These are phyloP conservation scores for Adansonia digitata DNA, from an alignment of 345 rosid genomes.

Conservation along the genomic window DNA sequence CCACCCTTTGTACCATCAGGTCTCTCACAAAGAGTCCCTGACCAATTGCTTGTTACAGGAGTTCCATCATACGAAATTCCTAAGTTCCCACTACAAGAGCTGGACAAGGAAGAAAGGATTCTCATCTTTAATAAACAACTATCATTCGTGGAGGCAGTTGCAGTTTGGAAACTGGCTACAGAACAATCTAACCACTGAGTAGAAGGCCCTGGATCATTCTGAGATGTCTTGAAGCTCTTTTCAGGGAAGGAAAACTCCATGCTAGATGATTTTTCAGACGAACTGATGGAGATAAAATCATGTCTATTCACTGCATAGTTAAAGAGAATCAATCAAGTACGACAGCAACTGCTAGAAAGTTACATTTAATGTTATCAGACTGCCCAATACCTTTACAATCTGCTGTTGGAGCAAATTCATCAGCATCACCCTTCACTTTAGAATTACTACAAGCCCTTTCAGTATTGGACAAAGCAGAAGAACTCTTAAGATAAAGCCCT, in stretches of 20 bases:
- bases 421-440: constrained; percentile 27
- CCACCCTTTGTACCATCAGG: constrained; percentile 26
- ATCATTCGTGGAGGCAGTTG: constrained; percentile 37
- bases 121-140: constrained; percentile 36
- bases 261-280: constrained; percentile 33
- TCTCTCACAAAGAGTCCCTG: constrained; percentile 34
- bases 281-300: constrained; percentile 40
- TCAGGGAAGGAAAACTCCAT: constrained; percentile 30
- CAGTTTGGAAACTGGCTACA: constrained; percentile 42
- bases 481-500: constrained; percentile 48
- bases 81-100: constrained; percentile 42
- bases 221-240: constrained; percentile 39
- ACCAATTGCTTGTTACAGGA: constrained; percentile 31
- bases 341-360: constrained; percentile 7
- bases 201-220: constrained; percentile 33
- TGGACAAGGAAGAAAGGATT: constrained; percentile 41
- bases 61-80: constrained; percentile 35
- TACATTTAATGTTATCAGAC: constrained; percentile 6
- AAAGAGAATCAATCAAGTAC: constrained; percentile 11
- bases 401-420: constrained; percentile 32
- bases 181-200: constrained; percentile 33
- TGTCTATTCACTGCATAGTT: constrained; percentile 40
- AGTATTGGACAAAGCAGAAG: constrained; percentile 19
- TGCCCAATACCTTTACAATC: constrained; percentile 44
- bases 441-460: constrained; percentile 29